Base-by-base conservation (phyloP, 441 rosid species). In the Isatis lusitanica region DNA sequence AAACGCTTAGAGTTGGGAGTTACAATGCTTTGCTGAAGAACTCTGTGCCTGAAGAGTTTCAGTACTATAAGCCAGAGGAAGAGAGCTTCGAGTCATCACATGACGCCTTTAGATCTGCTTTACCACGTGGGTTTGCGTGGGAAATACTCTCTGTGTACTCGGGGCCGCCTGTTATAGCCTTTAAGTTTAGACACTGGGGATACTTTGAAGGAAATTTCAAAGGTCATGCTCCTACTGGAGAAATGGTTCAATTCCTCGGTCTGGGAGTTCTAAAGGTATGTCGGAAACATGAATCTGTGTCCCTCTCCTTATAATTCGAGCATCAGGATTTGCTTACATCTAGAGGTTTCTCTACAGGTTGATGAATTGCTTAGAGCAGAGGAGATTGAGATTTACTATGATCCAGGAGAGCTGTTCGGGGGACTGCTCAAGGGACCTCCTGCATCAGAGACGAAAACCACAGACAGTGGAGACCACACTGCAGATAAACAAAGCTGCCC, bases 171-270 rank as follows among this genome's bases (percentile, higher is more conserved):
- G 44, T 72, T 15, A 85, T 88, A 57, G 63, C 85, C 43, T 89
- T 76, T 81, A 90, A 90, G 82, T 93, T 89, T 71, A 82, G 95
- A 84, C 98, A 93, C 50, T 93, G 97, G 97, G 98, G 94, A 39
- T 83, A 81, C 82, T 89, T 87, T 70, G 92, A 93, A 79, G 98
- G 97, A 8, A 87, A 85, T 58, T 90, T 78, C 63, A 82, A 81
- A 68, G 91, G 89, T 2, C 94, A 89, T 70, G 88, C 87, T 65
- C 92, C 95, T 18, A 86, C 88, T 0, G 91, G 91, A 9, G 84
- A 86, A 60, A 78, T 39, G 80, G 86, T 83, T 50, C 79, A 90
- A 52, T 85, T 90, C 81, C 40, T 64, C 40, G 90, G 88, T 4
- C 44, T 85, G 10, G 88, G 87, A 68, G 78, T 80, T 53, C 72